Base-by-base conservation (phyloP, 495 filamentous ascomycete species). In the Aspergillus olivimuriae region DNA sequence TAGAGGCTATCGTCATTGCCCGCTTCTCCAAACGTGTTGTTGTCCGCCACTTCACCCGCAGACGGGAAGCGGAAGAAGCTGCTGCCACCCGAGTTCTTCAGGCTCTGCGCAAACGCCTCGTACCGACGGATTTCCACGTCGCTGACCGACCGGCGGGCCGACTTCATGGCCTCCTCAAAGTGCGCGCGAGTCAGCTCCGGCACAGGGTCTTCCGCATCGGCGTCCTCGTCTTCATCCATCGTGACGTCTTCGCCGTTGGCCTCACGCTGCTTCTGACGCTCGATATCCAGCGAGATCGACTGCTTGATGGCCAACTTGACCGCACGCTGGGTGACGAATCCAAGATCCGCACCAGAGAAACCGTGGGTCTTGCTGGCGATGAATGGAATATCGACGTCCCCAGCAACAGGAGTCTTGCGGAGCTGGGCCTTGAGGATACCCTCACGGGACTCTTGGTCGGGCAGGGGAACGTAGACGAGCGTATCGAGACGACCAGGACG, bases 241-340 rank as follows among this genome's bases (percentile, higher is more conserved):
- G 84, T 80, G 44, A 84, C 79, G 44, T 81, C 78, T 61, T 84
- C 82, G 48, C 88, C 91, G 48, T 81, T 84, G 45, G 85, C 89
- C 65, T 95, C 92, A 46, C 86, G 89, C 50, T 81, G 80, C 76
- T 94, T 95, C 51, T 73, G 71, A 48, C 85, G 83, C 73, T 95
- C 86, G 49, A 98, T 95, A 42, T 96, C 90, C 39, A 75, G 60
- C 9, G 79, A 68, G 64, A 98, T 98, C n/a, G 89, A 78, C 68
- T 98, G 82, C 78, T 96, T 98, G 73, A 98, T 98, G 49, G 92
- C 92, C 53, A 98, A 82, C 80, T 98, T 98, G 76, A 95, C 91
- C 47, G 92, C 92, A 60, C 92, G 89, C 73, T 98, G 92, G 17
- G 92, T 95, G 61, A 98, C 86, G 75, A 96, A 98, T 53, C 91